A percentile compares a stretch with the other conserved stretches of the same genome.
Conservation (phyloP, 2,329 filamentous ascomycete species). For the Xylariomycetidae sp. region DNA sequence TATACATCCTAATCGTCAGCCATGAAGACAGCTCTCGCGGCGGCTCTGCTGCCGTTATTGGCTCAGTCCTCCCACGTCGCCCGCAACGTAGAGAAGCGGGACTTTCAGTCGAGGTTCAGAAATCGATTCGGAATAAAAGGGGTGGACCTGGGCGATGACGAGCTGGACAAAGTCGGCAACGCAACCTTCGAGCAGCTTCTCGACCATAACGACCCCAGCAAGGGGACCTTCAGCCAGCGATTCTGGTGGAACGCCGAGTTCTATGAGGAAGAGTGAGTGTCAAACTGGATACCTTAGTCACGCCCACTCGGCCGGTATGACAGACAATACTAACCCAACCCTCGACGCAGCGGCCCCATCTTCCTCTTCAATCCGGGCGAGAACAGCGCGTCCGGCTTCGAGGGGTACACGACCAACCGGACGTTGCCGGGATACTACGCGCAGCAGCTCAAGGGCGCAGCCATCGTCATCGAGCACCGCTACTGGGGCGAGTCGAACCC, state of each 20-base stretch:
- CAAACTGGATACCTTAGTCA: no score
- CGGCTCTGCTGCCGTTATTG: slow-evolving; percentile 5
- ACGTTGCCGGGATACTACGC: slow-evolving; percentile 14
- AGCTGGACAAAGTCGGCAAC: slow-evolving; percentile 7
- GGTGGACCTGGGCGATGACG: slow-evolving; percentile 1
- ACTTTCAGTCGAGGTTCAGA: slow-evolving; percentile 1
- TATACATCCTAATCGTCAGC: no score
- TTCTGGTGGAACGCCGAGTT: slow-evolving; percentile 15
- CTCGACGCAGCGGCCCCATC: slow-evolving; percentile 11
- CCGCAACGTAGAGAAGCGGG: background rate
- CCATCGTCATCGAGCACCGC: slow-evolving; percentile 16
- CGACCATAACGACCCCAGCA: slow-evolving; percentile 6
- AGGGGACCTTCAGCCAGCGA: slow-evolving; percentile 12
- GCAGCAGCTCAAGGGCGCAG: slow-evolving; percentile 13
- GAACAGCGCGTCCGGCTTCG: slow-evolving; percentile 4
- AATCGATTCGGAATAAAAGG: slow-evolving; percentile 5
- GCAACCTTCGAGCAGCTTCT: slow-evolving; percentile 10
- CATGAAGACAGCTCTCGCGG: slow-evolving; percentile 6
- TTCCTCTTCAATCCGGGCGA: slow-evolving; percentile 18
- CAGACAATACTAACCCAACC: no score
- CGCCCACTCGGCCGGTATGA: no score
- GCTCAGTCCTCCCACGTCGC: slow-evolving; percentile 4
- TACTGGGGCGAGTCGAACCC: slow-evolving; percentile 16
- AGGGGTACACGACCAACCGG: slow-evolving; percentile 11
- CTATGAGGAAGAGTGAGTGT: slow-evolving; percentile 12